Conservation (phyloP, 2,329 filamentous ascomycete species). For the Torrubiella hemipterigena region DNA sequence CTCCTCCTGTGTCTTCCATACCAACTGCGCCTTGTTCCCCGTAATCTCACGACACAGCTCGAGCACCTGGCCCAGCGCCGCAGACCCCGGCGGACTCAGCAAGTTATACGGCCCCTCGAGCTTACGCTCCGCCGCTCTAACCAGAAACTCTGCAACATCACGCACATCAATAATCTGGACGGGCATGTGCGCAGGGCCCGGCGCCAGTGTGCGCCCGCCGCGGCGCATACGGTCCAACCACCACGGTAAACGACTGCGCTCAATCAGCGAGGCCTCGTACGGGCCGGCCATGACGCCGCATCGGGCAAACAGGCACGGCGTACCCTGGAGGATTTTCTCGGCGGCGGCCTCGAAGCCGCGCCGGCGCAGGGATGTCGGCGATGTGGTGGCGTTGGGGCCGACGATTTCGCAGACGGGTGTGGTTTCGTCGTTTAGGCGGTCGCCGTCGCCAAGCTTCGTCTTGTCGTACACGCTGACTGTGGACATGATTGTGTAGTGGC, state of each 20-base stretch:
- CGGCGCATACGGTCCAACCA: not conserved
- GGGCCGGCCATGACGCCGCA: constrained; percentile 1
- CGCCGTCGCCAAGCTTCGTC: not conserved
- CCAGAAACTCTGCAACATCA: not conserved
- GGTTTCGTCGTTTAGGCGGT: not conserved
- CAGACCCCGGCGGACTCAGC: not conserved
- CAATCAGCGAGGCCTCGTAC: not conserved
- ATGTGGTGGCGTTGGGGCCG: not conserved
- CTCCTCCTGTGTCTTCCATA: not conserved
- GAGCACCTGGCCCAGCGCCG: not conserved
- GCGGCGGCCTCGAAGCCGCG: constrained; percentile 1
- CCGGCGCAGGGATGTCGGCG: not conserved
- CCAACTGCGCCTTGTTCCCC: not conserved
- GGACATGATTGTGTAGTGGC: constrained; percentile 2
- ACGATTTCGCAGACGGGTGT: not conserved
- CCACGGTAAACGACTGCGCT: constrained; percentile 1
- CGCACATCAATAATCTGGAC: constrained; percentile 1
- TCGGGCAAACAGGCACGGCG: constrained; percentile 1
- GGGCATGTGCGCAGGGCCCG: not conserved
- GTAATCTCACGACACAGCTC: not conserved
- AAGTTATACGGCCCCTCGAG: not conserved
- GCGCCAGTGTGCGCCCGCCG: not conserved
- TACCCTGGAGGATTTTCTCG: not conserved
- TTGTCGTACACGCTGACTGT: constrained; percentile 1
- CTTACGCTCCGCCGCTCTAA: not conserved